Base-by-base conservation (phyloP, 2,329 filamentous ascomycete genomes). In the Clarireedia hainanense region DNA sequence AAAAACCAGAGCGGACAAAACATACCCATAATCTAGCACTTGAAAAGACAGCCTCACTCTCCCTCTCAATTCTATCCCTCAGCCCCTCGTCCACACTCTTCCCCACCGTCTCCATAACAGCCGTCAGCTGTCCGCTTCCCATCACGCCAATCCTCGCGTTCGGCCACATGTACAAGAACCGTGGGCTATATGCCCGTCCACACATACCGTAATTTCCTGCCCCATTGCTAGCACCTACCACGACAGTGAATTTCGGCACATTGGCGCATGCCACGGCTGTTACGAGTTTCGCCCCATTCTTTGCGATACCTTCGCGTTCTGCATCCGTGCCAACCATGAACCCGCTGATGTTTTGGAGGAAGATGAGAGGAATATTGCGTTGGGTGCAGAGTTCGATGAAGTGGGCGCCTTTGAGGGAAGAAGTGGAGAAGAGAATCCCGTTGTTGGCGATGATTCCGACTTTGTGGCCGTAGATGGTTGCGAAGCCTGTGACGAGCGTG, bases 171-270 rank as follows among this genome's bases (percentile, higher is more conserved):
- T 90, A 96, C 58, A 97, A 73, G 71, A 97, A 90, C 12, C 91
- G 79, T 0, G 92, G 92, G n/a, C 82, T 83, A 72, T 96, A 99
- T 2, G 94, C 92, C 50, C 94, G 81, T 23, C 94, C 94, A 69
- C 90, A 97, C 94, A 99, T 99, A 65, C 92, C 94, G 69, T 99
- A 99, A 72, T 97, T 99, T 4, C 94, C 94, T 6, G 92, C 92
- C 57, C 92, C 92, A 62, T 94, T 94, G 70, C 86, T 91, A 30
- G 88, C 88, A 24, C 94, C 94, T n/a, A 96, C 86, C 1, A 99
- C 89, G 15, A 99, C 89, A 0, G 94, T 99, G 68, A 97, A 92
- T 72, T 99, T 97, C 63, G 94, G 92, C 43, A 97, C 92, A 63
- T 94, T 84, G 4, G 92, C 91, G 69, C 91, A 96, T 7, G 91